These are phyloP conservation scores for Phytophthora rubi DNA, from an alignment of 352 stramenopile genomes.

Conservation along the genomic window DNA sequence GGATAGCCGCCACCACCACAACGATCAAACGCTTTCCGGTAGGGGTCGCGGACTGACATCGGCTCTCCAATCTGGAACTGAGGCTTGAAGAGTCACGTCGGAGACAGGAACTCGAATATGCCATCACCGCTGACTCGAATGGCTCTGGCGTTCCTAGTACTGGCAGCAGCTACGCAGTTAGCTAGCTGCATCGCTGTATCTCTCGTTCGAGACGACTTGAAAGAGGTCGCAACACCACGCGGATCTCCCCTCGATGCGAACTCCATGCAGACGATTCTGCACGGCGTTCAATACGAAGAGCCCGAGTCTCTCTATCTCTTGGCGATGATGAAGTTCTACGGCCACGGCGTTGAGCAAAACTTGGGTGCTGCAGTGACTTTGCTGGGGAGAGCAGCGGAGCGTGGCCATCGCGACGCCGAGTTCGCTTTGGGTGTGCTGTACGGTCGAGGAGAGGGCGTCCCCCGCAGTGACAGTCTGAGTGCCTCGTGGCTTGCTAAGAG, in stretches of 20 bases:
- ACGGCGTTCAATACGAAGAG: slow-evolving; percentile 42
- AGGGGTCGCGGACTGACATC: slow-evolving; percentile 7
- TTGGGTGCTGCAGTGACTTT: slow-evolving; percentile 36
- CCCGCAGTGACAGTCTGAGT: slow-evolving; percentile 41
- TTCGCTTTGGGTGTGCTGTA: slow-evolving; percentile 60
- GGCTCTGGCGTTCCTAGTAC: slow-evolving; percentile 8
- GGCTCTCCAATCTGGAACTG: not conserved
- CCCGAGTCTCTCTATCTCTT: slow-evolving; percentile 58
- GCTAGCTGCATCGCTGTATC: slow-evolving; percentile 1
- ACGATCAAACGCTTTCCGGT: slow-evolving; percentile 15
- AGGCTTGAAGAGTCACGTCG: slow-evolving; percentile 9
- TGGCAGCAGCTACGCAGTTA: slow-evolving; percentile 1
- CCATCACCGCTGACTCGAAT: too few species aligned
- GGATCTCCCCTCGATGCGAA: slow-evolving; percentile 30
- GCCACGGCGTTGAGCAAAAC: slow-evolving; percentile 47
- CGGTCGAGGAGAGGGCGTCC: slow-evolving; percentile 32
- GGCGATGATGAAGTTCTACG: slow-evolving; percentile 61
- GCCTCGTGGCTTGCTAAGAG: slow-evolving; percentile 49
- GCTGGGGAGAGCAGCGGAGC: slow-evolving; percentile 33
- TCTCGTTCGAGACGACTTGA: slow-evolving; percentile 33
- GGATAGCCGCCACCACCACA: slow-evolving; percentile 1
- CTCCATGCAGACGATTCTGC: slow-evolving; percentile 42
- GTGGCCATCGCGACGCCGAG: slow-evolving; percentile 46
- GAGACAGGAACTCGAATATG: not conserved
- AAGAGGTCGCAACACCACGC: slow-evolving; percentile 26